Evolutionary conservation across 768 basidiomycete genomes (phyloP).

Genomic region (Cystofilobasidium macerans): DNA sequence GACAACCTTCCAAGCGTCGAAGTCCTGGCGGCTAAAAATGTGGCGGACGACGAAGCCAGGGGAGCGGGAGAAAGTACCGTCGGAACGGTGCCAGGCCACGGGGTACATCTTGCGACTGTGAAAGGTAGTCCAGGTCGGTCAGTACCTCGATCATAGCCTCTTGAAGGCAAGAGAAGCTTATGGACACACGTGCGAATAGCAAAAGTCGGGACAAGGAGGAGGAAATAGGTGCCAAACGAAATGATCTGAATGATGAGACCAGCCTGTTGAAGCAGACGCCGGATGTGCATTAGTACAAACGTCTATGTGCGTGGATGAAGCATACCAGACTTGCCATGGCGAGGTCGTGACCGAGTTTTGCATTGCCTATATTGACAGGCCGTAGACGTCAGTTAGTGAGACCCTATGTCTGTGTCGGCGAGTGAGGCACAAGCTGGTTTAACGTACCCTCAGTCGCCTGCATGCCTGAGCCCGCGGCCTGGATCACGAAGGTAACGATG

Average conservation of each 20-base stretch:
- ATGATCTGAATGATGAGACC: background rate
- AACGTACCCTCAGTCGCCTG: background rate
- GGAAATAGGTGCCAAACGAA: background rate
- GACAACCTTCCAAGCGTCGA: background rate
- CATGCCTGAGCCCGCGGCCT: background rate
- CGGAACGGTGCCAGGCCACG: background rate
- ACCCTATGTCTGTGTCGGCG: no score
- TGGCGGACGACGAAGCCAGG: no score
- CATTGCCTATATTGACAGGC: no score
- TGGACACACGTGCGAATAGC: background rate
- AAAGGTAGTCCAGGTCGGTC: background rate
- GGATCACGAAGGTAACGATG: constrained; percentile 2
- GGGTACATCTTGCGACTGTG: background rate
- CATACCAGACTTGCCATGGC: no score
- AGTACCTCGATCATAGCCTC: no score
- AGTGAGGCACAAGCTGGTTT: no score
- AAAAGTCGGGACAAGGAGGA: background rate
- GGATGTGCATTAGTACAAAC: no score
- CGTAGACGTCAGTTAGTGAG: background rate
- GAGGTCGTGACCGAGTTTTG: background rate
- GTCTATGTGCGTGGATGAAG: no score
- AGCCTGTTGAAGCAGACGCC: no score
- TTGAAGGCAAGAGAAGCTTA: background rate
- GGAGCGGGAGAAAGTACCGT: background rate
- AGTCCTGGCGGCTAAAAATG: background rate